Percentiles rank a stretch among this genome's conserved stretches.
These are phyloP conservation scores for Gloeophyllum trabeum DNA, from an alignment of 768 basidiomycete species.

Conservation along the genomic window DNA sequence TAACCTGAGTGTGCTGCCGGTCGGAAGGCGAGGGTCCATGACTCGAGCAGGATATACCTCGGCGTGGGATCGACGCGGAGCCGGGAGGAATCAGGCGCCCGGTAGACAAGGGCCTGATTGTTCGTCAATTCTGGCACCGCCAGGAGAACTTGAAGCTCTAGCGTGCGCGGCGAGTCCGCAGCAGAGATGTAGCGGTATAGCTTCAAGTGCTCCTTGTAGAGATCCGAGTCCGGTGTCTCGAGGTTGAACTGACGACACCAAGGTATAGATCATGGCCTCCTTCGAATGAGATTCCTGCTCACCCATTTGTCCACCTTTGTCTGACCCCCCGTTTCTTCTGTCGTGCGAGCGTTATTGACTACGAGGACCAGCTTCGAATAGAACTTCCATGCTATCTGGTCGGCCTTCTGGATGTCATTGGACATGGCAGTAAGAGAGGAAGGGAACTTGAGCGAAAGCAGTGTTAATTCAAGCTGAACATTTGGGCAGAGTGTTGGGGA, in stretches of 20 bases:
- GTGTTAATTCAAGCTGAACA: too few species aligned
- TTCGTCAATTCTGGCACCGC: constrained; percentile 55
- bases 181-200: constrained; percentile 49
- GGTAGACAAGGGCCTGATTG: constrained; percentile 66
- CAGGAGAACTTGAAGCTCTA: constrained; percentile 63
- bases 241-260: constrained; percentile 57
- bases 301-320: constrained; percentile 78
- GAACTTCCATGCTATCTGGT: constrained; percentile 79
- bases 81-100: constrained; percentile 45
- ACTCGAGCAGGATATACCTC: constrained; percentile 60
- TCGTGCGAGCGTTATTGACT: constrained; percentile 63
- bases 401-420: constrained; percentile 54
- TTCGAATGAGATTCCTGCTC: constrained; percentile 14
- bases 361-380: constrained; percentile 76
- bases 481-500: too few species aligned
- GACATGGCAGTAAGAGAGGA: constrained; percentile 26
- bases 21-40: constrained; percentile 45
- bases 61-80: constrained; percentile 61
- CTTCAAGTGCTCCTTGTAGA: constrained; percentile 50
- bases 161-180: constrained; percentile 28
- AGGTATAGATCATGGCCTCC: constrained; percentile 1
- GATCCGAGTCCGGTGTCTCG: constrained; percentile 64
- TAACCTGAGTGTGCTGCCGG: constrained; percentile 7
- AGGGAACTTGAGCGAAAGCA: too few species aligned
- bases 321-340: constrained; percentile 21